phyloP scores from a whole-genome alignment of 768 basidiomycete species.

The Trametes gibbosa region DNA sequence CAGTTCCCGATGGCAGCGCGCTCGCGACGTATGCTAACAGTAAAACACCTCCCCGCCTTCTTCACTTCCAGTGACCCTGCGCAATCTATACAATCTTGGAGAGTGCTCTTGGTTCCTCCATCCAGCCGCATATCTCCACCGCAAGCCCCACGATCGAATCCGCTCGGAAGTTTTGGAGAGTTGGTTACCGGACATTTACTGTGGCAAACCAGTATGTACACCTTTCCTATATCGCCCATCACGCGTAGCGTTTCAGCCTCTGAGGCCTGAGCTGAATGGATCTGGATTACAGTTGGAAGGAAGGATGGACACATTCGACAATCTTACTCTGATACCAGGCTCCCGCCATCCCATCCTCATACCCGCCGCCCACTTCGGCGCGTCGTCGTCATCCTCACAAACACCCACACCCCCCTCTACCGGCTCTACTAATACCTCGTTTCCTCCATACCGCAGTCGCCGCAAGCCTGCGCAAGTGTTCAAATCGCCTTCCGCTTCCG shows the following conservation, averaged over 20 bases:
- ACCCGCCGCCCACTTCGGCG: conserved; percentile 3
- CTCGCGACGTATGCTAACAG: not conserved
- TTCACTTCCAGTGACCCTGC: too few species aligned
- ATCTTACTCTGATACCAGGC: conserved; percentile 13
- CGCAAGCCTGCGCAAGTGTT: conserved; percentile 59
- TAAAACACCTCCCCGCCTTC: not conserved
- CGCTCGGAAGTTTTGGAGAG: too few species aligned
- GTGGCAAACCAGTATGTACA: conserved; percentile 4
- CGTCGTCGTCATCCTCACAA: conserved; percentile 10
- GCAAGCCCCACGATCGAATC: too few species aligned
- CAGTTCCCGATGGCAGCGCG: not conserved
- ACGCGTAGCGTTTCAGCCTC: not conserved
- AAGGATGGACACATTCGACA: conserved; percentile 17
- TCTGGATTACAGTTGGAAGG: not conserved
- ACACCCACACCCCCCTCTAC: not conserved
- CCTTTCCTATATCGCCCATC: not conserved
- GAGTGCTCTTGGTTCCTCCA: too few species aligned
- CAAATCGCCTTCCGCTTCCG: conserved; percentile 47
- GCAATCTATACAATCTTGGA: not conserved
- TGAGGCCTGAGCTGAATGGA: not conserved
- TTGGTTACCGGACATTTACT: not conserved
- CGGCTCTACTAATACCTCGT: not conserved
- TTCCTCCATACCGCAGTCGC: conserved; percentile 35
- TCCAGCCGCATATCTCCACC: too few species aligned
- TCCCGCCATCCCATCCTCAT: conserved; percentile 16